Conservation (phyloP, 768 basidiomycete genomes). For the Pisolithus microcarpus region DNA sequence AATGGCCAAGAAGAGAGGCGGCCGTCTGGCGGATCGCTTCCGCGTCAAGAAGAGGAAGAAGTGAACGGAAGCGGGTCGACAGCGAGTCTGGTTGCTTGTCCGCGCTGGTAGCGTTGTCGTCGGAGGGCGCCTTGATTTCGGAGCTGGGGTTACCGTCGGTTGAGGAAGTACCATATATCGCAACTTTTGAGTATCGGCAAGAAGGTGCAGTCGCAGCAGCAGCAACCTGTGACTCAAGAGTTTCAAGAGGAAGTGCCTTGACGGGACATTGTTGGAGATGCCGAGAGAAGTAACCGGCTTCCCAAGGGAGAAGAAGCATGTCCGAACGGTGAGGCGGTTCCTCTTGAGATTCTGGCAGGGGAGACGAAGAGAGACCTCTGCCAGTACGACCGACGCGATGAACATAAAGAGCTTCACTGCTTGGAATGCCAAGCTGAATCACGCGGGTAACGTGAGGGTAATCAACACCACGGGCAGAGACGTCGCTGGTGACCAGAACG, state of each 20-base stretch:
- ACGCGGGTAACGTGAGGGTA: constrained; percentile 86
- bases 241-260: constrained; percentile 44
- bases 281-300: constrained; percentile 58
- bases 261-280: constrained; percentile 65
- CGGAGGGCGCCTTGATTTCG: not conserved
- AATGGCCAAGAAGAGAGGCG: constrained; percentile 66
- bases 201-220: constrained; percentile 32
- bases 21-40: constrained; percentile 55
- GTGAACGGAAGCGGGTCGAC: constrained; percentile 18
- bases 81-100: constrained; percentile 9
- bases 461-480: constrained; percentile 84
- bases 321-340: constrained; percentile 47
- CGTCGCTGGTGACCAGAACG: constrained; percentile 78
- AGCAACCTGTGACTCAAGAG: constrained; percentile 39
- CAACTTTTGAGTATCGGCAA: not conserved
- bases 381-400: constrained; percentile 86
- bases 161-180: not conserved
- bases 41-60: constrained; percentile 35
- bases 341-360: not conserved
- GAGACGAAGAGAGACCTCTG: constrained; percentile 48
- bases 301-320: constrained; percentile 74
- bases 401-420: constrained; percentile 63
- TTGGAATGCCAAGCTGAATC: constrained; percentile 84
- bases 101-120: not conserved
- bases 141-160: not conserved